Percentiles rank a stretch among this genome's conserved stretches.
These are phyloP conservation scores for Coemansia sp. DNA, from an alignment of 192 early-diverging fungal species.

Conservation along the genomic window DNA sequence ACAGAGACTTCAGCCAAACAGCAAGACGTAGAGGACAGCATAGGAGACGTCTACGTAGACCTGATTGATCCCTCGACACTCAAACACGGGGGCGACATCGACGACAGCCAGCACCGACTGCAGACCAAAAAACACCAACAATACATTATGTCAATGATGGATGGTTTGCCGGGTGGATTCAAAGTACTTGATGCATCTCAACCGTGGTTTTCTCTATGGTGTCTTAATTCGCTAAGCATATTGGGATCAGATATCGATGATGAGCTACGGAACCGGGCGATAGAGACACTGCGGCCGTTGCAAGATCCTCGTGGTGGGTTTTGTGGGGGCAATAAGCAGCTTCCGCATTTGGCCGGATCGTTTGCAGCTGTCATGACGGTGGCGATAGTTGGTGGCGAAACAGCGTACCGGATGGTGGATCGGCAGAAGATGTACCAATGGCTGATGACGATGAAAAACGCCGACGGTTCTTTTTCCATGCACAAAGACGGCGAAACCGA, in stretches of 20 bases:
- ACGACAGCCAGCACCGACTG: slow-evolving; percentile 48
- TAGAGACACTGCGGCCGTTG: slow-evolving; percentile 61
- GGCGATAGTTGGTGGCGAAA: slow-evolving; percentile 70
- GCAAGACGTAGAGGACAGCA: slow-evolving; percentile 45
- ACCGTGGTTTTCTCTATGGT: slow-evolving; percentile 94
- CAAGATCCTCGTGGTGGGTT: slow-evolving; percentile 81
- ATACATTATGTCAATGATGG: slow-evolving; percentile 59
- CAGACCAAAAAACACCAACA: slow-evolving; percentile 59
- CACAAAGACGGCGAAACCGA: slow-evolving; percentile 93
- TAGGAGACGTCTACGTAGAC: slow-evolving; percentile 28
- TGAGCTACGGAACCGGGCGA: slow-evolving; percentile 48
- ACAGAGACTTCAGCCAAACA: slow-evolving; percentile 48
- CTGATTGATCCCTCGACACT: slow-evolving; percentile 22
- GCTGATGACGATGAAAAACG: slow-evolving; percentile 78
- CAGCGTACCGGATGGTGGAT: slow-evolving; percentile 60
- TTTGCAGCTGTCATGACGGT: slow-evolving; percentile 87
- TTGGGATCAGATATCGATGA: slow-evolving; percentile 62
- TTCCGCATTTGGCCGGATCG: slow-evolving; percentile 85
- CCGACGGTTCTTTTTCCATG: slow-evolving; percentile 89
- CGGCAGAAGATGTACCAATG: slow-evolving; percentile 70
- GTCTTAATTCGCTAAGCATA: slow-evolving; percentile 80
- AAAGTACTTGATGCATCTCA: slow-evolving; percentile 79
- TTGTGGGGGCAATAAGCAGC: slow-evolving; percentile 78
- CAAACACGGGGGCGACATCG: slow-evolving; percentile 27
- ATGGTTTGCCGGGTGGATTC: slow-evolving; percentile 58